Percentiles rank a stretch among this genome's conserved stretches.
Evolutionary conservation across 495 filamentous ascomycete genomes (phyloP).

Genomic region (Penicillium goetzii): DNA sequence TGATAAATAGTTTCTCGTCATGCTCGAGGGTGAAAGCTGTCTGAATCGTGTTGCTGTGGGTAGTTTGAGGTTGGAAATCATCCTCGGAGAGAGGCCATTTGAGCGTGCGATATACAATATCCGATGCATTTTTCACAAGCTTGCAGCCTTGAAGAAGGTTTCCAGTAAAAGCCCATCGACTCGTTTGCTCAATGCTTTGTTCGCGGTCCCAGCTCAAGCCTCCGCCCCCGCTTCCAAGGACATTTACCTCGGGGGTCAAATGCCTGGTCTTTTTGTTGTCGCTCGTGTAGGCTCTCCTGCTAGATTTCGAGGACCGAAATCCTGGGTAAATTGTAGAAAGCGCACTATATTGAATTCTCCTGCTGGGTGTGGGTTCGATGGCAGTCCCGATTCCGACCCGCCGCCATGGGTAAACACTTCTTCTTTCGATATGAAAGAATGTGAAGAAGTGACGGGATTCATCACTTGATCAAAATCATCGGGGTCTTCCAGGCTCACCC

Average conservation of each 20-base stretch:
- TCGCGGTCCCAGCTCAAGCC: slow-evolving; percentile 11
- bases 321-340: slow-evolving; percentile 9
- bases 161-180: slow-evolving; percentile 18
- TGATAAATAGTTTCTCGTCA: slow-evolving; percentile 34
- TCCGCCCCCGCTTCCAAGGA: slow-evolving; percentile 11
- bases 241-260: slow-evolving; percentile 13
- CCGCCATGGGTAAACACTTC: too few species aligned
- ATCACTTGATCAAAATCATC: neutral
- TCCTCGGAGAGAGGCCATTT: slow-evolving; percentile 38
- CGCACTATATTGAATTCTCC: neutral
- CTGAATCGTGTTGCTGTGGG: slow-evolving; percentile 33
- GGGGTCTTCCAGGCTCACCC: slow-evolving; percentile 6
- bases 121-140: neutral
- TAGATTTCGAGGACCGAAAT: slow-evolving; percentile 13
- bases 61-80: slow-evolving; percentile 28
- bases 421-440: too few species aligned
- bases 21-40: slow-evolving; percentile 41
- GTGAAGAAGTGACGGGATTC: too few species aligned
- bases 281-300: slow-evolving; percentile 10
- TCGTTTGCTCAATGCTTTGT: slow-evolving; percentile 5
- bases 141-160: slow-evolving; percentile 3
- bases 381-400: neutral
- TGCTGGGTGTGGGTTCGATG: neutral
- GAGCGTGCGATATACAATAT: slow-evolving; percentile 26
- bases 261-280: slow-evolving; percentile 9